These are phyloP conservation scores for Anisogramma anomala DNA, from an alignment of 2,329 filamentous ascomycete species.

Conservation along the genomic window DNA sequence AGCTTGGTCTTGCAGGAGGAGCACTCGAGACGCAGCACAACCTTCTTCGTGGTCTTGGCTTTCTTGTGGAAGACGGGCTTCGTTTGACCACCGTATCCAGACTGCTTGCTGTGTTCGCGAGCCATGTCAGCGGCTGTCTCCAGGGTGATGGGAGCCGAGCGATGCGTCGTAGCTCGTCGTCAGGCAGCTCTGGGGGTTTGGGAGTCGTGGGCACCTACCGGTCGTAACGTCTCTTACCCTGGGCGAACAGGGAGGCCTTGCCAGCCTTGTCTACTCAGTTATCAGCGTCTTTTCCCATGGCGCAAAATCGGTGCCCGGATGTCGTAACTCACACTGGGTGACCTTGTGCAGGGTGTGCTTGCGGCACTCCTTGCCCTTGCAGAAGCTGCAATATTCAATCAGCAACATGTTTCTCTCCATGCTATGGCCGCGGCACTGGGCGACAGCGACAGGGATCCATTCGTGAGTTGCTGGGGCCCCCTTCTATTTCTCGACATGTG, in stretches of 20 bases:
- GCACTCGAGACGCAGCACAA: slow-evolving; percentile 97
- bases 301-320: neutral
- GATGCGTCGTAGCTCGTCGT: neutral
- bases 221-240: slow-evolving; percentile 99
- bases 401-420: neutral
- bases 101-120: slow-evolving; percentile 13
- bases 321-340: slow-evolving; percentile 46
- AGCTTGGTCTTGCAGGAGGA: slow-evolving; percentile 96
- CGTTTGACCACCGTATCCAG: slow-evolving; percentile 99
- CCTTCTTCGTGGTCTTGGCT: slow-evolving; percentile 99
- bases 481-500: slow-evolving; percentile 1
- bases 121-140: neutral
- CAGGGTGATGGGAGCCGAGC: neutral
- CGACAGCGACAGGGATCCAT: slow-evolving; percentile 33
- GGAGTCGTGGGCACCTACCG: slow-evolving; percentile 28
- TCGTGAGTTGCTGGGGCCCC: too few species aligned
- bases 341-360: slow-evolving; percentile 73
- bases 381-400: slow-evolving; percentile 38
- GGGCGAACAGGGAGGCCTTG: slow-evolving; percentile 34
- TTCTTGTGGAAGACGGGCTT: slow-evolving; percentile 99
- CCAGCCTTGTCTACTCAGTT: slow-evolving; percentile 50
- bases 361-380: slow-evolving; percentile 74
- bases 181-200: neutral
- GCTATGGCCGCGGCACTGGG: slow-evolving; percentile 5
- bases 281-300: slow-evolving; percentile 1